phyloP scores from a whole-genome alignment of 148 eudicot genomes.

The Dianthus caryophyllus region DNA sequence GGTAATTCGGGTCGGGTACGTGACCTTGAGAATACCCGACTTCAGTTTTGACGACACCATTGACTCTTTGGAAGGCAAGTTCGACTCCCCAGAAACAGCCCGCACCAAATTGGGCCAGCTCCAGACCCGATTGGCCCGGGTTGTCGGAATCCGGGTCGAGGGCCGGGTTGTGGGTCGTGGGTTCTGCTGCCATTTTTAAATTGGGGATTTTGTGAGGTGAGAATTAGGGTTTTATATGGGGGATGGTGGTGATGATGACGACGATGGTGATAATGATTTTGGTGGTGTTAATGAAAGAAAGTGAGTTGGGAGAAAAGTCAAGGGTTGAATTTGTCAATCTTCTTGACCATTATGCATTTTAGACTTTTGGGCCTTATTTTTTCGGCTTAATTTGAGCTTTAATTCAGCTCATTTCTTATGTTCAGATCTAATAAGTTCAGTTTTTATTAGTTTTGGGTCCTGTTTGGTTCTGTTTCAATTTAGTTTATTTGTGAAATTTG shows the following conservation, averaged over 20 bases:
- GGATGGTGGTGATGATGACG: not conserved
- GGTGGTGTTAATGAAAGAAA: too few relatives aligned
- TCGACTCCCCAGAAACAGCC: conserved; percentile 99
- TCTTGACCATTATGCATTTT: too few relatives aligned
- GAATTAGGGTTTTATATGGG: not conserved
- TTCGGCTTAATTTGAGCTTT: too few relatives aligned
- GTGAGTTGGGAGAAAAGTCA: not conserved
- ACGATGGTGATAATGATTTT: too few relatives aligned
- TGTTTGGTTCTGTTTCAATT: too few relatives aligned
- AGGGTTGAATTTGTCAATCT: not conserved
- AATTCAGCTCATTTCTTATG: too few relatives aligned
- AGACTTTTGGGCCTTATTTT: too few relatives aligned
- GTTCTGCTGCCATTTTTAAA: conserved; percentile 15
- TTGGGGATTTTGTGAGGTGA: not conserved
- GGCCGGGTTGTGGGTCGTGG: conserved; percentile 51
- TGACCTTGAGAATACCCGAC: conserved; percentile 93
- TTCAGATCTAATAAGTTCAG: too few relatives aligned
- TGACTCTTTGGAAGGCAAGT: conserved; percentile 65
- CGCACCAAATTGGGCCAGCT: conserved; percentile 83
- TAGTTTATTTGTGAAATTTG: too few relatives aligned
- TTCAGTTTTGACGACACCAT: conserved; percentile 78
- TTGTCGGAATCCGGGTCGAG: conserved; percentile 50
- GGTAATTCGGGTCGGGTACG: conserved; percentile 59
- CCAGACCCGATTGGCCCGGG: conserved; percentile 51
- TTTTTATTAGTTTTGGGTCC: too few relatives aligned